Percentiles rank a stretch among this genome's conserved stretches.
phyloP scores from a whole-genome alignment of 2,329 filamentous ascomycete genomes.

The Nectriaceae sp. region DNA sequence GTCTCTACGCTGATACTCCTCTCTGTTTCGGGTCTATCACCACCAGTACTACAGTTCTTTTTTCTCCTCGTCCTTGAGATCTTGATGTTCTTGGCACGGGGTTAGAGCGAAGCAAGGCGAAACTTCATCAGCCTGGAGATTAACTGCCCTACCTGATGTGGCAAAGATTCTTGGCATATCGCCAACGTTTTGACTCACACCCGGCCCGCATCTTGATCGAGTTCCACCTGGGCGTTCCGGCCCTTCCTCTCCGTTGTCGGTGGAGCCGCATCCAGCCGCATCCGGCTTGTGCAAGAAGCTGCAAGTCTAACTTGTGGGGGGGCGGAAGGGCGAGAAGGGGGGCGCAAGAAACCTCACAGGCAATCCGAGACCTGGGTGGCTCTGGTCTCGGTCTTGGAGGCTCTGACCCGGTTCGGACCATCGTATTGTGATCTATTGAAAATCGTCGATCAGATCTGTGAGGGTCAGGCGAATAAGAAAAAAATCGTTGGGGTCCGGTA shows the following conservation, averaged over 20 bases:
- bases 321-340: no score
- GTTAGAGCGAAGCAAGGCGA: neutral
- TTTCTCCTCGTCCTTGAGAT: neutral
- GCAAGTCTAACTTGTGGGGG: neutral
- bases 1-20: no score
- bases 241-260: no score
- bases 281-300: neutral
- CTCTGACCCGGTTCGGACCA: neutral
- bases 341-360: neutral
- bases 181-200: no score
- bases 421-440: constrained; percentile 2
- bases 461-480: neutral
- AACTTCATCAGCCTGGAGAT: no score
- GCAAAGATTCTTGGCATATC: no score
- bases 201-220: no score
- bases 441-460: constrained; percentile 4
- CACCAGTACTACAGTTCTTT: neutral
- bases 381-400: constrained; percentile 1
- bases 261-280: no score
- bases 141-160: no score
- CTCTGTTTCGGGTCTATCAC: neutral
- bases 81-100: neutral
- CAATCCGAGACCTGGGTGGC: constrained; percentile 5
- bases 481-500: neutral
- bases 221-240: no score